Conservation (phyloP, 148 eudicot genomes). For the Amaranthus cruentus region DNA sequence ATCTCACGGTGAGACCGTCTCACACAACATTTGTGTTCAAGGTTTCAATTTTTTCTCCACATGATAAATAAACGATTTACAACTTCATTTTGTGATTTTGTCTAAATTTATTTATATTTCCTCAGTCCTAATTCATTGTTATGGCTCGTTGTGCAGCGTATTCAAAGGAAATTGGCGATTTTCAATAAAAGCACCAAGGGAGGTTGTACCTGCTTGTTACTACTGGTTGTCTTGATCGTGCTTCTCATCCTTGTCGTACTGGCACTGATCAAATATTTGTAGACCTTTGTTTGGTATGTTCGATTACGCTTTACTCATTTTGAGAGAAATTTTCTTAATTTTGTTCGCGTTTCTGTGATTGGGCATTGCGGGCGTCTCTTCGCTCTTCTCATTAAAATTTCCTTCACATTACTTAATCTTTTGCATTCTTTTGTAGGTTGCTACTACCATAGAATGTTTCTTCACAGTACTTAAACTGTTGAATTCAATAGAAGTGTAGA, state of each 20-base stretch:
- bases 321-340: not conserved
- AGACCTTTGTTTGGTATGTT: conserved; percentile 24
- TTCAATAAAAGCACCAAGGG: conserved; percentile 79
- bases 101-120: not conserved
- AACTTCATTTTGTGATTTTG: not conserved
- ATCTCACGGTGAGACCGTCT: not conserved
- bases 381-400: not conserved
- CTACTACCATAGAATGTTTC: not conserved
- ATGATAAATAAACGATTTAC: not conserved
- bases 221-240: conserved; percentile 54
- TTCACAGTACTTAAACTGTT: not conserved
- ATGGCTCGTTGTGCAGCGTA: conserved; percentile 50
- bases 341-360: not conserved
- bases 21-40: not conserved
- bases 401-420: not conserved
- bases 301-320: not conserved
- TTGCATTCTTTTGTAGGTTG: conserved; percentile 10
- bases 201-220: conserved; percentile 60
- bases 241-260: conserved; percentile 45
- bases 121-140: not conserved
- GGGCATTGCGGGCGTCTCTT: not conserved
- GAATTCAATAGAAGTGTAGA: conserved; percentile 17
- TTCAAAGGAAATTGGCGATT: conserved; percentile 65
- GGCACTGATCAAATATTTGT: conserved; percentile 67
- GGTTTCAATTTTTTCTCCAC: not conserved